phyloP scores from a whole-genome alignment of 1,284 basidiomycete genomes.

The Fomitopsis palustris region DNA sequence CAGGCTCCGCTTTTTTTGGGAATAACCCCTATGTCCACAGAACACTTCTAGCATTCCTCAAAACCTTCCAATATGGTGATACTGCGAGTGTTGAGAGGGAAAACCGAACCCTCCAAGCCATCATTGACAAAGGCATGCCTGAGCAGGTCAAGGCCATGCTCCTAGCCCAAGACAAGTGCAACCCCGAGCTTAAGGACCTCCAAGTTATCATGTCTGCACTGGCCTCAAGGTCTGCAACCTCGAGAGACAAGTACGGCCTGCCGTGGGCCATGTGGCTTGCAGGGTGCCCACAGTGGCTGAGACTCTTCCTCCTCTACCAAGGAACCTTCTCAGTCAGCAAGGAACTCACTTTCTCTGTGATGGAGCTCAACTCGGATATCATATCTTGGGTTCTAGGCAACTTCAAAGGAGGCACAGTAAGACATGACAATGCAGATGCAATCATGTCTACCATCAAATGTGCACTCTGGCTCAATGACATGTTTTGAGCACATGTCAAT shows the following conservation, averaged over 20 bases:
- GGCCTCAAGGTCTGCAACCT: too few species aligned
- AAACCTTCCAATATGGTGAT: not conserved
- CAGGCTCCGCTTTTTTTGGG: not conserved
- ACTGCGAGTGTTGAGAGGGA: not conserved
- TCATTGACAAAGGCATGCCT: not conserved
- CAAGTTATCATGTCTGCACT: not conserved
- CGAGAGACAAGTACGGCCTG: not conserved
- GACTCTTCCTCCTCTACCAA: not conserved
- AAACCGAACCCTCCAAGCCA: not conserved
- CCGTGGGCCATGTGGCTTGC: not conserved
- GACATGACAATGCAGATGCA: not conserved
- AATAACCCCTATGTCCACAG: not conserved
- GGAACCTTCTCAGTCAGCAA: not conserved
- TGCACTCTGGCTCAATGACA: not conserved
- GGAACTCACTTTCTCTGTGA: not conserved
- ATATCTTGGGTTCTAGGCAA: not conserved
- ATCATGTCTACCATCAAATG: not conserved
- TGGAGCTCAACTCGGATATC: not conserved
- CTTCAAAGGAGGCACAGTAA: not conserved
- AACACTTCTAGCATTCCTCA: not conserved
- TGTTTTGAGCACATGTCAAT: not conserved
- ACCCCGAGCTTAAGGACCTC: not conserved
- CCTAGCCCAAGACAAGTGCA: not conserved
- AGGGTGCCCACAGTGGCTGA: not conserved
- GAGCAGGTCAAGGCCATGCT: not conserved